Evolutionary conservation across 2,329 filamentous ascomycete genomes (phyloP).

Genomic region (Pseudophaeomoniella oleicola): DNA sequence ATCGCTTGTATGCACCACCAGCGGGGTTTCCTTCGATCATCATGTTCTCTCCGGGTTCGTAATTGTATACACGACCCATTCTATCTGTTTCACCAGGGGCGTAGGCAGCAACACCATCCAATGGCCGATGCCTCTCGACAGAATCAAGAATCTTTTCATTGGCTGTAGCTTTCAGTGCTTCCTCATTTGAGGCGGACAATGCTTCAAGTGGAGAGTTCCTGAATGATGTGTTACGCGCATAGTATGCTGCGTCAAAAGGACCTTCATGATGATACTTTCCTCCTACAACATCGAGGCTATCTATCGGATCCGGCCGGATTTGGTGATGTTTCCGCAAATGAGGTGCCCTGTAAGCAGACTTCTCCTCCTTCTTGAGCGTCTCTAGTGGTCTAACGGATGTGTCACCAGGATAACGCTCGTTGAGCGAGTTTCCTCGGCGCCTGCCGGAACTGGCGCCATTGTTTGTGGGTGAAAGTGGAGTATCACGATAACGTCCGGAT

Average conservation of each 20-base stretch:
- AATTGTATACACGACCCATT: slow-evolving; percentile 55
- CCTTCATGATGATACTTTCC: slow-evolving; percentile 74
- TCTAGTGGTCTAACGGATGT: slow-evolving; percentile 11
- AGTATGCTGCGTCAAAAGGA: slow-evolving; percentile 69
- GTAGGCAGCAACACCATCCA: slow-evolving; percentile 62
- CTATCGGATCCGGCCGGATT: slow-evolving; percentile 53
- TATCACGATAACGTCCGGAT: not conserved
- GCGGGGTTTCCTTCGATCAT: slow-evolving; percentile 44
- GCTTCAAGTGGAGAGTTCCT: slow-evolving; percentile 59
- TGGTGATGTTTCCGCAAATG: slow-evolving; percentile 2
- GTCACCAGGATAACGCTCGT: slow-evolving; percentile 10
- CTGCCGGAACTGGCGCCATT: not conserved
- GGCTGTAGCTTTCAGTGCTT: slow-evolving; percentile 68
- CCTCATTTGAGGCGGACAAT: slow-evolving; percentile 53
- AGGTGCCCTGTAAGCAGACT: slow-evolving; percentile 4
- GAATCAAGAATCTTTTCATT: slow-evolving; percentile 60
- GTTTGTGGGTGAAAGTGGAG: not conserved
- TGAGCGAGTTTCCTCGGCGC: slow-evolving; percentile 3
- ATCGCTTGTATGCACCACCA: slow-evolving; percentile 53
- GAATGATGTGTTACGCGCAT: slow-evolving; percentile 53
- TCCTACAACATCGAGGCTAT: slow-evolving; percentile 53
- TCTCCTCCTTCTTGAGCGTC: slow-evolving; percentile 9
- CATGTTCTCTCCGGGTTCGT: slow-evolving; percentile 69
- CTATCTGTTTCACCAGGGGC: slow-evolving; percentile 56
- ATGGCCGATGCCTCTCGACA: slow-evolving; percentile 54